Percentiles rank a stretch among this genome's conserved stretches.
Conservation (phyloP, 1,139 yeast genomes). For the Suhomyces yuchorum region DNA sequence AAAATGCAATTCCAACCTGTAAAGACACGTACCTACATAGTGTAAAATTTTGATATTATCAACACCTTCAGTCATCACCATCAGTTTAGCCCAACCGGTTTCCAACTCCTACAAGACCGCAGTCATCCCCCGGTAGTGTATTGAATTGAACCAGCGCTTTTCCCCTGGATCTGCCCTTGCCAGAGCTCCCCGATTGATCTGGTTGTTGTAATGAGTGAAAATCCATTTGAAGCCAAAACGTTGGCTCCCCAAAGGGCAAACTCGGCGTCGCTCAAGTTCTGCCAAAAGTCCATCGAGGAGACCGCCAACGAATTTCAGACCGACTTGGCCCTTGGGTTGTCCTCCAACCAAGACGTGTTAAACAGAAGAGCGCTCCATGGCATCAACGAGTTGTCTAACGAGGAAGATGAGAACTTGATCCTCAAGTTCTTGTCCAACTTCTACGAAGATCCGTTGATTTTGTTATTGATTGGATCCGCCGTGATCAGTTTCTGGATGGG, state of each 20-base stretch:
- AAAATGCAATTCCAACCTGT: constrained; percentile 1
- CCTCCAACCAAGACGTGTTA: constrained; percentile 66
- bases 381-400: constrained; percentile 65
- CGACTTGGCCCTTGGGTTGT: constrained; percentile 58
- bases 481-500: constrained; percentile 85
- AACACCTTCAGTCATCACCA: background rate
- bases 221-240: constrained; percentile 31
- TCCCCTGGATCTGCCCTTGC: background rate
- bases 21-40: constrained; percentile 2
- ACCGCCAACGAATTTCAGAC: constrained; percentile 65
- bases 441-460: constrained; percentile 85
- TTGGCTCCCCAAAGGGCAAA: constrained; percentile 28
- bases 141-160: background rate
- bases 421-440: constrained; percentile 76
- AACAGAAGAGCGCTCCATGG: constrained; percentile 78
- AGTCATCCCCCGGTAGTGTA: background rate
- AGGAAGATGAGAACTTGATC: constrained; percentile 73
- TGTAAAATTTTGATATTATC: constrained; percentile 1
- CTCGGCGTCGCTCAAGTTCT: constrained; percentile 55
- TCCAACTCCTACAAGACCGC: background rate
- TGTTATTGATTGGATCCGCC: constrained; percentile 86
- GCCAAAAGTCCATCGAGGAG: constrained; percentile 61
- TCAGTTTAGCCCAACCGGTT: constrained; percentile 1
- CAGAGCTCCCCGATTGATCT: background rate
- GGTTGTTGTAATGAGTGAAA: constrained; percentile 31